Conservation (phyloP, 495 filamentous ascomycete species). For the Aspergillus heteromorphus region DNA sequence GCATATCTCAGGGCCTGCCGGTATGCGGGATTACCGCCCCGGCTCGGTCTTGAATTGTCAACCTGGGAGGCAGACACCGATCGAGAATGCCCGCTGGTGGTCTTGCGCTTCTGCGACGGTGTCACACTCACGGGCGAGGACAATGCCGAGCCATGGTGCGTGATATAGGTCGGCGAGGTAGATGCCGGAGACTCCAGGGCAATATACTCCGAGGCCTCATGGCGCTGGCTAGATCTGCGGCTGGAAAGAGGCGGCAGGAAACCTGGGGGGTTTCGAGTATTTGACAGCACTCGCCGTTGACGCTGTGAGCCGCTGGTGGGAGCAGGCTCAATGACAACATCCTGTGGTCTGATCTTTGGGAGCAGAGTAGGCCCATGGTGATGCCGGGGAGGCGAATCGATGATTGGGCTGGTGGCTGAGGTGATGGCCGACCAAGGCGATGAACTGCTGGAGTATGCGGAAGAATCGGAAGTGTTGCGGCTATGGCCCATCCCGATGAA, state of each 20-base stretch:
- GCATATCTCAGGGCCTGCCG: conserved; percentile 68
- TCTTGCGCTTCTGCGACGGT: conserved; percentile 42
- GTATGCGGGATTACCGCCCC: conserved; percentile 76
- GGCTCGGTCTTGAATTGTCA: conserved; percentile 59
- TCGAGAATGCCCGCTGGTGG: conserved; percentile 41
- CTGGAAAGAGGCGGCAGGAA: conserved; percentile 38
- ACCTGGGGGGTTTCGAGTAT: conserved; percentile 45
- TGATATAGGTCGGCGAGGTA: conserved; percentile 34
- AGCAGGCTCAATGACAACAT: conserved; percentile 63
- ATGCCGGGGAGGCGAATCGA: conserved; percentile 62
- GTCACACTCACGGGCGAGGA: conserved; percentile 65
- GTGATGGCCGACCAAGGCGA: conserved; percentile 76
- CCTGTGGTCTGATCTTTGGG: conserved; percentile 81
- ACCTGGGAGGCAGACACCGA: conserved; percentile 66
- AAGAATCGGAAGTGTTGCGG: conserved; percentile 43
- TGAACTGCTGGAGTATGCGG: conserved; percentile 59
- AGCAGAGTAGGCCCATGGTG: conserved; percentile 78
- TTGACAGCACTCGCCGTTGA: conserved; percentile 53
- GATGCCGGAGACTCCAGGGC: conserved; percentile 50
- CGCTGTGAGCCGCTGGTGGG: conserved; percentile 36
- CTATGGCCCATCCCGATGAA: conserved; percentile 32
- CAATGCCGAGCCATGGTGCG: conserved; percentile 31
- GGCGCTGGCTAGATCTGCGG: conserved; percentile 46
- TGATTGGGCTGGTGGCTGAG: conserved; percentile 63
- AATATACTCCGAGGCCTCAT: conserved; percentile 60